A percentile compares a stretch with the other conserved stretches of the same genome.
These are phyloP conservation scores for Microdochium paspali DNA, from an alignment of 2,329 filamentous ascomycete genomes.

Conservation along the genomic window DNA sequence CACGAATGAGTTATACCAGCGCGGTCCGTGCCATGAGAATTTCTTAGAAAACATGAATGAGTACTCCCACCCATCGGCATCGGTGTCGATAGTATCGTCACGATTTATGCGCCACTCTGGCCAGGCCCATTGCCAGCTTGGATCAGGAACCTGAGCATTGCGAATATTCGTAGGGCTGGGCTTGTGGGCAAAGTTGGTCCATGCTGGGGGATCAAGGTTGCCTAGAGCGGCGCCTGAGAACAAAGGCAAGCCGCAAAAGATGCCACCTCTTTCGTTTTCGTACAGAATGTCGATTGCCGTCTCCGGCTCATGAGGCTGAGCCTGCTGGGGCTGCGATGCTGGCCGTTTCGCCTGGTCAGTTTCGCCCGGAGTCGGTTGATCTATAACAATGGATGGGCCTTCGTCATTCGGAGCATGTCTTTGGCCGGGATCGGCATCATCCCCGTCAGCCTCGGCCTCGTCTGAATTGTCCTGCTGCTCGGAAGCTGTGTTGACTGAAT, in stretches of 20 bases:
- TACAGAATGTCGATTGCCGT: conserved; percentile 78
- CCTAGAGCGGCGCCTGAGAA: conserved; percentile 82
- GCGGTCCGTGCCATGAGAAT: conserved; percentile 80
- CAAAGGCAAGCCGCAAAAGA: conserved; percentile 80
- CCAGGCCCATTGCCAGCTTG: conserved; percentile 86
- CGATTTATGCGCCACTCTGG: conserved; percentile 55
- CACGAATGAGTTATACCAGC: conserved; percentile 95
- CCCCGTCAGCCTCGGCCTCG: neutral
- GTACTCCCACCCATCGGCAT: conserved; percentile 94
- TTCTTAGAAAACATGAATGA: conserved; percentile 71
- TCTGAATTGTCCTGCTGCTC: neutral
- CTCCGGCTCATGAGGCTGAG: conserved; percentile 15
- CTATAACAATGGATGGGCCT: conserved; percentile 5
- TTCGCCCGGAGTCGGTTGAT: conserved; percentile 13
- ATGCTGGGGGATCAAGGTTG: conserved; percentile 74
- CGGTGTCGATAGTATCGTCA: conserved; percentile 60
- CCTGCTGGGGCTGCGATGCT: conserved; percentile 4
- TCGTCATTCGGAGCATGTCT: neutral
- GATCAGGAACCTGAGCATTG: conserved; percentile 88
- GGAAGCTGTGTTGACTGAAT: neutral
- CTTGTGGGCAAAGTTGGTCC: conserved; percentile 65
- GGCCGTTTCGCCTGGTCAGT: conserved; percentile 5
- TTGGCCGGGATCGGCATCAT: neutral
- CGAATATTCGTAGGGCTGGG: conserved; percentile 58
- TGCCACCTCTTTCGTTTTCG: conserved; percentile 88